Conservation (phyloP, 371 early-diverging fungal genomes). For the Zopfochytrium polystomum region DNA sequence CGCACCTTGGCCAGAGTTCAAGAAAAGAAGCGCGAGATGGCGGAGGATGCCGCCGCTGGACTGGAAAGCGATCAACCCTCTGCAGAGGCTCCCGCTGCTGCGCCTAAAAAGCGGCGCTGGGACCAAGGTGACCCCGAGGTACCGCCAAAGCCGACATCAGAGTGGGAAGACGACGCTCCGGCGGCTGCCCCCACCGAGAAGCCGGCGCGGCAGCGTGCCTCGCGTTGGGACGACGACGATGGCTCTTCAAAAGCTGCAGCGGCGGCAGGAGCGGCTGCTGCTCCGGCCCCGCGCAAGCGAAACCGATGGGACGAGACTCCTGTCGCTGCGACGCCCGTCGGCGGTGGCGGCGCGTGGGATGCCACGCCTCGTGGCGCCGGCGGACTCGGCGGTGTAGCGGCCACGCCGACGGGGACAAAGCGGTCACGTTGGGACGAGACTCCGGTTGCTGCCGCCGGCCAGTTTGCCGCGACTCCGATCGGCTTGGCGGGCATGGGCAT, state of each 20-base stretch:
- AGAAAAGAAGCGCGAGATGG: slow-evolving; percentile 65
- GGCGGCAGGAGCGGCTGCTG: slow-evolving; percentile 44
- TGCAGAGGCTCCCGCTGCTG: slow-evolving; percentile 20
- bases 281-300: slow-evolving; percentile 42
- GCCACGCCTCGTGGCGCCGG: slow-evolving; percentile 42
- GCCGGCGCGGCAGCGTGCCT: background rate
- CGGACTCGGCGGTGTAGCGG: slow-evolving; percentile 19
- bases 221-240: slow-evolving; percentile 18
- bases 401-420: slow-evolving; percentile 48
- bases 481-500: slow-evolving; percentile 60
- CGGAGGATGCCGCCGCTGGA: slow-evolving; percentile 34
- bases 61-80: slow-evolving; percentile 8
- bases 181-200: background rate
- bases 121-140: slow-evolving; percentile 76
- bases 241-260: slow-evolving; percentile 51
- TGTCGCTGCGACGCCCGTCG: slow-evolving; percentile 42
- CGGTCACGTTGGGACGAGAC: slow-evolving; percentile 61
- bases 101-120: slow-evolving; percentile 74
- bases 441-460: slow-evolving; percentile 54
- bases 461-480: slow-evolving; percentile 64
- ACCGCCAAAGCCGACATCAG: slow-evolving; percentile 3
- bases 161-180: slow-evolving; percentile 1
- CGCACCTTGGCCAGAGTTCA: slow-evolving; percentile 65
- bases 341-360: slow-evolving; percentile 33
- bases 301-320: slow-evolving; percentile 70